Base-by-base conservation (phyloP, 2,329 filamentous ascomycete genomes). In the Sporothrix curviconia region DNA sequence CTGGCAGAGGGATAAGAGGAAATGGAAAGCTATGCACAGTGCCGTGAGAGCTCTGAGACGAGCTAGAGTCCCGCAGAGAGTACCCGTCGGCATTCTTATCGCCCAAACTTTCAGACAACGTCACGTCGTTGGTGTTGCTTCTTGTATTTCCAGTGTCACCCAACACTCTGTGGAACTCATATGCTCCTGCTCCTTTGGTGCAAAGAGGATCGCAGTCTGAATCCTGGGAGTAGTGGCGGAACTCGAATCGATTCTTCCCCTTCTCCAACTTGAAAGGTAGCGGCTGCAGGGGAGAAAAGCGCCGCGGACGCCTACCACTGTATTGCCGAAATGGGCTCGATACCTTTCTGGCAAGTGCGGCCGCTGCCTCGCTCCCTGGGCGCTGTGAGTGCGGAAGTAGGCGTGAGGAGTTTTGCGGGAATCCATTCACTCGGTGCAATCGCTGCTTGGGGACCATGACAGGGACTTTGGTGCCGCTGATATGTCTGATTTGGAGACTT, bases 351-450 rank as follows among this genome's bases (percentile, higher is more conserved):
- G 55, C 55, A 14, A 61, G 47, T 0, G 49, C 54, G 1, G 56
- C 42, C 0, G 57, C 37, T 1, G 56, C 32, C 4, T 58, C 58
- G 40, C 39, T 22, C 7, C 60, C 60, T 1, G 42, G 25, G 9
- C n/a, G 49, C 19, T 40, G 39, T 2, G 56, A 25, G 3, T 25
- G 22, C 2, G 61, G 61, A 15, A 64, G 59, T 2, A 63, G n/a
- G 5, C 64, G 63, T 24, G 50, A 14, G 2, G 63, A 58, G 39
- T 68, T 59, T 34, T 66, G 64, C 3, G 64, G 64, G 17, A 66
- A 63, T 1, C 69, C 69, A 17, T 71, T 71, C 19, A 70, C 68
- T 14, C 66, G 62, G 47, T 70, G 68, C 15, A 65, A 58, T 1
- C 69, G 62, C 11, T 66, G 66, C 52, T 68, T 65, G 0, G 69